Evolutionary conservation across 148 eudicot genomes (phyloP), one percentile per base, ranked within the genome.

Genomic region (Fagopyrum esculentum): DNA sequence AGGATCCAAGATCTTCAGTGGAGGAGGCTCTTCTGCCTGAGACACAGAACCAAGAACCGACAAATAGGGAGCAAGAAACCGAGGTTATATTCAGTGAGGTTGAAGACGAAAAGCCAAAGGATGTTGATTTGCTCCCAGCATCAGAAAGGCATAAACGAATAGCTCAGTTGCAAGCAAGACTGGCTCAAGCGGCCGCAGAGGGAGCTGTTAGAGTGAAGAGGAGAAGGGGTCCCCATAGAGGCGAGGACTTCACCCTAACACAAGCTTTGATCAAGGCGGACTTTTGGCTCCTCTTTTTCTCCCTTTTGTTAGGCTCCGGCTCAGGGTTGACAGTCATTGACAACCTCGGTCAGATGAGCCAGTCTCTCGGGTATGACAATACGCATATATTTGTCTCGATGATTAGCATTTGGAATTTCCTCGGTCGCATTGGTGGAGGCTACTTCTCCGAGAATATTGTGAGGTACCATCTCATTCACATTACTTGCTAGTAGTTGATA

Each of bases 341-440:
- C 75, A 95, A 95, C 73, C 86, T 95, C 79, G 98, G 98, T 69
- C 98, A 95, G 84, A 95, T 95, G 88, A 89, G 98, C 81, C 85
- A 95, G 76, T 95, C 97, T 52, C 75, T 95, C 54, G 98, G 96
- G 30, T 95, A 92, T 77, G 78, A 87, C 43, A 87, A 90, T 22
- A 81, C 93, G 0, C 93, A 90, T 56, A 89, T 95, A 46, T 95
- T 95, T 80, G 97, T 95, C 71, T 95, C 99, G 45, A 84, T 95
- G 92, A 92, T 95, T 82, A 95, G 99, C 84, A 90, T 95, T 79
- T 95, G 96, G 97, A 95, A 92, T 80, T 95, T 95, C 74, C 89
- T 95, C 47, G 99, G 99, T 44, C 99, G 99, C 19, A 82, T 95
- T 80, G 99, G 96, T 75, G 99, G 99, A 7, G 99, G 97, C 71